Evolutionary conservation across 768 basidiomycete species (phyloP).

Genomic region (Psilocybe cubensis): DNA sequence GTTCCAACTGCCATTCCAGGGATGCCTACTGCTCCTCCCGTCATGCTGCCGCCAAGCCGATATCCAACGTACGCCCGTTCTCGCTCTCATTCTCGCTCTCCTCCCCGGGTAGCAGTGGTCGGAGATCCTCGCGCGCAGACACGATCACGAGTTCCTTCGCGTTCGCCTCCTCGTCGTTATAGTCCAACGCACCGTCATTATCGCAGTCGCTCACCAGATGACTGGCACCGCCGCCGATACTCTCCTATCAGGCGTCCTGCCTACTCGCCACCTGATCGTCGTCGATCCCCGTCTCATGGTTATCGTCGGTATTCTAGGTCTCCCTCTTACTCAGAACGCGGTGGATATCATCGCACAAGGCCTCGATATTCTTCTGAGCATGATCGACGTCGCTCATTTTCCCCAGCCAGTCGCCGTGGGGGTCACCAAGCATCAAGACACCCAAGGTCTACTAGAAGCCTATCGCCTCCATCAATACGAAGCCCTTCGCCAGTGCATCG

Average conservation of each 20-base stretch:
- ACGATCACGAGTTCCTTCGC: constrained; percentile 2
- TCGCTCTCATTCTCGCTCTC: constrained; percentile 24
- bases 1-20: constrained; percentile 13
- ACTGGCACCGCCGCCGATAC: constrained; percentile 10
- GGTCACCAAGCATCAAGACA: not conserved
- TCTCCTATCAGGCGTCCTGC: constrained; percentile 8
- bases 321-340: not conserved
- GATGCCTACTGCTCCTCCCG: constrained; percentile 2
- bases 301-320: constrained; percentile 6
- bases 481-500: not conserved
- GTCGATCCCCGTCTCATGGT: not conserved
- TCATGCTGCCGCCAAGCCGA: constrained; percentile 4
- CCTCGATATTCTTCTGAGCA: constrained; percentile 7
- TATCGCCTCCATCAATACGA: not conserved
- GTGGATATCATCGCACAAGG: constrained; percentile 1
- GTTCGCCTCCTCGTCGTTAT: constrained; percentile 14
- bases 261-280: constrained; percentile 6
- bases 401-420: constrained; percentile 7
- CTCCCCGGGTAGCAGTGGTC: constrained; percentile 17
- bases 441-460: constrained; percentile 1
- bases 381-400: constrained; percentile 8
- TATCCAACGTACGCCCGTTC: constrained; percentile 10
- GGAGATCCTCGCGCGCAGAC: constrained; percentile 11
- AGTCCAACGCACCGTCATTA: constrained; percentile 11
- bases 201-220: constrained; percentile 8